Base-by-base conservation (phyloP, 1,284 basidiomycete species). In the Ganoderma sinense region DNA sequence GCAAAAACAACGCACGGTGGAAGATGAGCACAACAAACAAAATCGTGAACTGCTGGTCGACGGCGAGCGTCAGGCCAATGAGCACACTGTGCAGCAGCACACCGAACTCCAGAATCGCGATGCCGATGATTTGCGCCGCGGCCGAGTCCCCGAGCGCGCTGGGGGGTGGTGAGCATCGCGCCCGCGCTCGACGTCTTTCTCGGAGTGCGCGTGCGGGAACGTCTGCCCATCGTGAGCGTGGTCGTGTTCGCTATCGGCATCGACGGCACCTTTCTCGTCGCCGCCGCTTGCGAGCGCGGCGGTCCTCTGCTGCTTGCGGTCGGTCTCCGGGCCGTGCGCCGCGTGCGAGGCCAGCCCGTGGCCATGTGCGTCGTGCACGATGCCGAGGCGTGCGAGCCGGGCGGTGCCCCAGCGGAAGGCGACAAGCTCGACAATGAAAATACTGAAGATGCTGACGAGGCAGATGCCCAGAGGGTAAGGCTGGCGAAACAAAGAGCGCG, bases 51-150 rank as follows among this genome's bases (percentile, higher is more conserved):
- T 89, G 79, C 33, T 88, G 82, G 76, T 94, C 90, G 41, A 97
- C 95, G 26, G 96, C 97, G 60, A 99, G 89, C 0, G 97, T 99
- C 31, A 99, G 84, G 1, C 97, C 97, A 75, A 99, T 96, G 74
- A 99, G 88, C 55, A 98, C 79, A 77, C 91, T 91, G 79, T 98
- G 97, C 71, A 99, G 85, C 16, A 97, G 83, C 62, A 99, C 95
- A 76, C 97, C 98, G 76, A 99, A 97, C 79, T 94, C 96, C 69
- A 97, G 85, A 72, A 97, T 96, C 55, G 88, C 91, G 56, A 97
- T 86, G 26, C 96, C 97, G 59, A 99, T 85, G 62, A 98, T 84
- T 80, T 98, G 96, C 1, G 94, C 91, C 0, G 86, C 74, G 1
- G 87, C 84, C 18, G 82, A 81, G 65, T 90, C 85, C 45, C 76